Evolutionary conservation across 495 filamentous ascomycete species (phyloP), one percentile per base, ranked within the genome.

Genomic region (Tetracladium marchalianum): DNA sequence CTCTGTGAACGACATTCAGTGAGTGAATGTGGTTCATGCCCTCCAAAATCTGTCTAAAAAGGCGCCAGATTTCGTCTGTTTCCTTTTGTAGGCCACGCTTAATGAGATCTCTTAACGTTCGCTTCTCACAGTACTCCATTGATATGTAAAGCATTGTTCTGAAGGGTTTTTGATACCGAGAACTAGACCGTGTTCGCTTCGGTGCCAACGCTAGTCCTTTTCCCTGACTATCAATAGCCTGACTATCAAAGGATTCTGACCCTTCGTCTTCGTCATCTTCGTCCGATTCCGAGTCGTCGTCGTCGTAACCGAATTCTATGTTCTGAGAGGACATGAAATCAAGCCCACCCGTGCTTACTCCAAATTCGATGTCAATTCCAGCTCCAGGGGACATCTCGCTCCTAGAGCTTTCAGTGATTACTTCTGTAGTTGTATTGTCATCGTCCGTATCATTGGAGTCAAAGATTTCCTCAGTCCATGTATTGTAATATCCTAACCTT

Each of bases 61-160:
- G 65, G 31, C 88, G 81, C 93, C 93, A 98, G 8, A 79, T 69
- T 47, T 95, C 82, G 31, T 89, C 81, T 5, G 68, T 63, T 44
- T 88, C 78, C 49, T 82, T 77, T 43, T 71, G 77, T 31, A 97
- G 60, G 32, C 81, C 82, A 45, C 84, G 79, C 38, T 77, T 73
- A 38, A 97, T 90, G n/a, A 95, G 64, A 70, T 98, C 89, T 31
- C 92, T 81, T 31, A 98, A 70, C 1, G 92, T 96, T 43, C 87
- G 81, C 55, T 85, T 89, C 60, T 96, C 92, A 59, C 93, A 97
- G 58, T 95, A 95, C 56, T 97, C 90, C 92, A 98, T 98, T n/a
- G 50, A 55, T 24, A 90, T 90, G 58, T 89, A 90, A 0, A 90
- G 72, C 1, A 77, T 78, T 7, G 76, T 77, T 39, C 69, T 68